A percentile compares a stretch with the other conserved stretches of the same genome.
Evolutionary conservation across 495 filamentous ascomycete species (phyloP).

Genomic region (Apiosordaria backusii): DNA sequence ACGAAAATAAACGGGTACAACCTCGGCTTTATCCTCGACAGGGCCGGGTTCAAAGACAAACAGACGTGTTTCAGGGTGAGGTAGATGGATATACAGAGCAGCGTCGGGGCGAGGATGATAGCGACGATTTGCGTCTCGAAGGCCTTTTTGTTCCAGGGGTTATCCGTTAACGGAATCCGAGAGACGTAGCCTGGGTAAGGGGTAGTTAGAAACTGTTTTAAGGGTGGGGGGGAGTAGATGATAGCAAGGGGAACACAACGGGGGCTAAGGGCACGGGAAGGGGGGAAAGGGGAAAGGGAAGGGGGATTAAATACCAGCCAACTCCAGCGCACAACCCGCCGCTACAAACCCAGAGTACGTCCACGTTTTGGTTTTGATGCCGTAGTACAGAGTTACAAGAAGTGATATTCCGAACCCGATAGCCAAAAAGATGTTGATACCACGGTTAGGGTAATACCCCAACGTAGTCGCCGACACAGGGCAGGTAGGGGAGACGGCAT

Average conservation of each 20-base stretch:
- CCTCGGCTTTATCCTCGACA: slow-evolving; percentile 54
- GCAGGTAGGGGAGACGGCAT: slow-evolving; percentile 47
- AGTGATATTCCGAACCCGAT: slow-evolving; percentile 52
- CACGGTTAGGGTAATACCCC: slow-evolving; percentile 63
- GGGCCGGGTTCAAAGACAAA: slow-evolving; percentile 49
- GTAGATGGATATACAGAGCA: slow-evolving; percentile 64
- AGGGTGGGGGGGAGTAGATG: too few relatives aligned
- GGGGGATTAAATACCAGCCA: slow-evolving; percentile 32
- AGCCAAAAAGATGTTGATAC: slow-evolving; percentile 59
- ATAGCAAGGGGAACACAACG: too few relatives aligned
- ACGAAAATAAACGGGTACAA: slow-evolving; percentile 65
- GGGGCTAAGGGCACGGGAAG: too few relatives aligned
- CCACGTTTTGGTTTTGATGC: slow-evolving; percentile 59
- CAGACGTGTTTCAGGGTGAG: slow-evolving; percentile 64
- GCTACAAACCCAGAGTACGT: slow-evolving; percentile 54
- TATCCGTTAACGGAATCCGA: slow-evolving; percentile 55
- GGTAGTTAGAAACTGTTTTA: too few relatives aligned
- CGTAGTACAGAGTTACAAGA: slow-evolving; percentile 46
- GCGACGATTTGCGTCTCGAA: slow-evolving; percentile 68
- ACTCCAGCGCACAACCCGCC: slow-evolving; percentile 42
- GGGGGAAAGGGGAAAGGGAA: neutral
- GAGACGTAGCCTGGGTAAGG: slow-evolving; percentile 57
- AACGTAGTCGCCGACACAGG: slow-evolving; percentile 60
- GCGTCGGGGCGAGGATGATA: slow-evolving; percentile 62
- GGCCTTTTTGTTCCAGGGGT: slow-evolving; percentile 56